Evolutionary conservation across 305 asterid species (phyloP).

Genomic region (Fraxinus xanthoxyloides): DNA sequence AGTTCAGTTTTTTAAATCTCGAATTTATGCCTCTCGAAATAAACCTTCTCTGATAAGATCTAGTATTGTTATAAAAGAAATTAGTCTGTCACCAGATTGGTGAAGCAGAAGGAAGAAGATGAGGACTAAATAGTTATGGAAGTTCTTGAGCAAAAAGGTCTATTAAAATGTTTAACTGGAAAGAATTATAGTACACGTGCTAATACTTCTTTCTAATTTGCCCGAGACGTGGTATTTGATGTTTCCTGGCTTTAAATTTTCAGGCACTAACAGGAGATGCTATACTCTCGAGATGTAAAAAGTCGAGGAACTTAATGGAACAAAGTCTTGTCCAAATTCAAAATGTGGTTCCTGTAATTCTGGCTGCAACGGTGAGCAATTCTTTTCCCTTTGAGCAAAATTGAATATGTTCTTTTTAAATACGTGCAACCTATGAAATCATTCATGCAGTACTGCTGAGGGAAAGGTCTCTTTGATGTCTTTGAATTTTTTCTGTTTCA

Average conservation of each 20-base stretch:
- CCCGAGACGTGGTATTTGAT: neutral
- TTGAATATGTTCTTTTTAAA: neutral
- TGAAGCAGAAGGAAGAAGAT: neutral
- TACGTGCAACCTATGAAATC: neutral
- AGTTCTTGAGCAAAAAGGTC: neutral
- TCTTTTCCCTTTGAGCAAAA: neutral
- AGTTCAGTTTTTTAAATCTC: neutral
- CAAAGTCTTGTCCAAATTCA: constrained; percentile 39
- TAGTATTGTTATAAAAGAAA: neutral
- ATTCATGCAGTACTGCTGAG: neutral
- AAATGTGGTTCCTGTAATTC: constrained; percentile 43
- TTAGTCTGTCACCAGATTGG: neutral
- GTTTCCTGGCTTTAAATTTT: neutral
- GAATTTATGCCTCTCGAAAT: neutral
- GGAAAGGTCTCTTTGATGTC: neutral
- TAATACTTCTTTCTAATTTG: neutral
- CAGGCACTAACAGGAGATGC: constrained; percentile 54
- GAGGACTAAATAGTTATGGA: neutral
- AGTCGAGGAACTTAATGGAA: constrained; percentile 36
- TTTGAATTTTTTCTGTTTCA: neutral
- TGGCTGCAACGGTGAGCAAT: constrained; percentile 46
- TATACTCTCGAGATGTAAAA: constrained; percentile 40
- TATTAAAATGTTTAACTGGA: neutral
- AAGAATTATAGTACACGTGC: neutral
- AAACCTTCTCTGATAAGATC: neutral